Evolutionary conservation across 108 stramenopile species (phyloP).

Genomic region (Conticribra guillardii): DNA sequence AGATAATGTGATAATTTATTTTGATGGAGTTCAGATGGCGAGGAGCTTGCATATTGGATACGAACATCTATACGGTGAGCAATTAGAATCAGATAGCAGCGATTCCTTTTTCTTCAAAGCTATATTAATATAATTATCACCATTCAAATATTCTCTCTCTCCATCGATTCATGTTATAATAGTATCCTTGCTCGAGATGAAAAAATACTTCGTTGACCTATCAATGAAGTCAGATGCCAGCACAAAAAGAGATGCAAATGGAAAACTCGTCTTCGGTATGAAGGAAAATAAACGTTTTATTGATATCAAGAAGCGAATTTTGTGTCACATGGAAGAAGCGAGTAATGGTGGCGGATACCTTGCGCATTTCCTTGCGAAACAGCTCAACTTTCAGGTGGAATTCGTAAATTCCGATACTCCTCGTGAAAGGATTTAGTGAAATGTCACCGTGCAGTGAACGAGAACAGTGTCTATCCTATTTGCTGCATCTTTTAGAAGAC

Average conservation of each 20-base stretch:
- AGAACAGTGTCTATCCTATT: not conserved
- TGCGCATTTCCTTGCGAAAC: not conserved
- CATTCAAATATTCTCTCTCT: too few species aligned
- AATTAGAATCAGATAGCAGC: too few species aligned
- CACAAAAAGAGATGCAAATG: slow-evolving; percentile 1
- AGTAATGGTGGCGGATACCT: not conserved
- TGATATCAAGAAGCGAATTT: slow-evolving; percentile 1
- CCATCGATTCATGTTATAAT: not conserved
- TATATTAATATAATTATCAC: too few species aligned
- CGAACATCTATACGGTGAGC: not conserved
- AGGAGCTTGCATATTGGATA: slow-evolving; percentile 5
- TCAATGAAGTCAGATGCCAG: not conserved
- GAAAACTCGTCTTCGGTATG: not conserved
- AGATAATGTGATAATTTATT: slow-evolving; percentile 3
- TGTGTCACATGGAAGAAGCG: slow-evolving; percentile 8
- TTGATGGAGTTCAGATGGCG: not conserved
- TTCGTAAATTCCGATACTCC: slow-evolving; percentile 6
- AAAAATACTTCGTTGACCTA: slow-evolving; percentile 12
- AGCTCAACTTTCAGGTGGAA: slow-evolving; percentile 20
- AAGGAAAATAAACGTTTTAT: not conserved
- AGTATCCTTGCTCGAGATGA: slow-evolving; percentile 13
- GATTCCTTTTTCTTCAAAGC: too few species aligned
- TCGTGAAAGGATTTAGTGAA: not conserved
- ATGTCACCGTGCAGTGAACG: too few species aligned
- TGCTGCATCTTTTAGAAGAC: not conserved